Conservation (phyloP, 1,139 yeast genomes). For the Candida sp. region DNA sequence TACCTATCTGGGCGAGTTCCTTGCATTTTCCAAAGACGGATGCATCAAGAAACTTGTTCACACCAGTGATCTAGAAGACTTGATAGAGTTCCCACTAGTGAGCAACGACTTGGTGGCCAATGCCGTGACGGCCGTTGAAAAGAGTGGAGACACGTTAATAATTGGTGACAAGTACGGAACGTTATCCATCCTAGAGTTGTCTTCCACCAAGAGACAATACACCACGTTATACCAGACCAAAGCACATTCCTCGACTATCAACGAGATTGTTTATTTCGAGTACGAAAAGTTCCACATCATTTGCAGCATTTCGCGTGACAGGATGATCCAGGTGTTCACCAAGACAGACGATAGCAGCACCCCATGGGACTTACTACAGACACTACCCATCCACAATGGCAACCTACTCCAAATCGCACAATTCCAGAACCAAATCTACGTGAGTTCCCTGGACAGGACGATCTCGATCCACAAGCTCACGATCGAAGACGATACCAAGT, state of each 20-base stretch:
- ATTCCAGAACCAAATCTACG: conserved; percentile 39
- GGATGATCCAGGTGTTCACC: conserved; percentile 61
- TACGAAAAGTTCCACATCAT: conserved; percentile 27
- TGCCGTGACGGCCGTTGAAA: conserved; percentile 30
- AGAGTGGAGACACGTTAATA: conserved; percentile 24
- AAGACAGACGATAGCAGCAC: conserved; percentile 12
- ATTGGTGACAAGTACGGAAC: conserved; percentile 56
- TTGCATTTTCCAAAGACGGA: conserved; percentile 49
- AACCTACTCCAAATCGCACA: conserved; percentile 45
- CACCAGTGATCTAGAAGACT: conserved; percentile 12
- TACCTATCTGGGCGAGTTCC: conserved; percentile 26
- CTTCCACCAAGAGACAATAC: conserved; percentile 11
- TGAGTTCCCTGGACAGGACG: conserved; percentile 64
- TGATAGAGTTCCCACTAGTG: conserved; percentile 25
- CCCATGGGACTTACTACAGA: conserved; percentile 58
- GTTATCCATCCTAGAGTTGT: conserved; percentile 25
- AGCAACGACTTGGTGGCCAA: conserved; percentile 31
- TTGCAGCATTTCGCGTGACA: conserved; percentile 58
- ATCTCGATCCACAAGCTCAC: conserved; percentile 52
- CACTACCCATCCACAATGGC: conserved; percentile 61
- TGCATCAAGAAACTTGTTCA: conserved; percentile 26
- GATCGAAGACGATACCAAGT: conserved; percentile 14
- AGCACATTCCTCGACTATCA: conserved; percentile 56
- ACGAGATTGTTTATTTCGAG: conserved; percentile 41
- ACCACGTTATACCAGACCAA: conserved; percentile 26